phyloP scores from a whole-genome alignment of 2,329 filamentous ascomycete species.

The Colletotrichum liaoningense region DNA sequence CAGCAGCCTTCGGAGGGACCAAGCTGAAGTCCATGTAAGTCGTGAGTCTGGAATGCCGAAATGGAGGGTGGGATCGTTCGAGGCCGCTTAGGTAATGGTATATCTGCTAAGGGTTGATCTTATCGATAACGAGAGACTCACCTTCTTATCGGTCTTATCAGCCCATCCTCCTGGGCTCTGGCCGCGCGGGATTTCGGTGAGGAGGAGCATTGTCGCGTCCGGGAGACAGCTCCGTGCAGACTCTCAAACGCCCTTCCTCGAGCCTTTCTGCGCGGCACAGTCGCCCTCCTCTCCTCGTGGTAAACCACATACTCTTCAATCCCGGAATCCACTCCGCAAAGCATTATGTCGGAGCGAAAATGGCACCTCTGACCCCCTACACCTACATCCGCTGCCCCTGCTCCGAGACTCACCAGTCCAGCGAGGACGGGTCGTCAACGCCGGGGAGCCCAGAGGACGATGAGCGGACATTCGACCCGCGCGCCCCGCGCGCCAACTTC shows the following conservation, averaged over 20 bases:
- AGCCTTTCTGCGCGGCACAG: not conserved
- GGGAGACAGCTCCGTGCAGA: conserved; percentile 19
- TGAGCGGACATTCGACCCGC: conserved; percentile 86
- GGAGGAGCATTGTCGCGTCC: conserved; percentile 14
- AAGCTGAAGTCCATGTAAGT: conserved; percentile 5
- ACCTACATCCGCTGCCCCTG: conserved; percentile 77
- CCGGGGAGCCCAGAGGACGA: conserved; percentile 70
- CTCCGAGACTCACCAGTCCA: conserved; percentile 56
- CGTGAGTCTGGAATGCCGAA: not conserved
- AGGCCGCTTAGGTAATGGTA: conserved; percentile 9
- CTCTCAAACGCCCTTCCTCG: conserved; percentile 20
- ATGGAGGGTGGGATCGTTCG: not conserved
- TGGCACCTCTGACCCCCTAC: conserved; percentile 68
- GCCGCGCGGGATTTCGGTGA: conserved; percentile 9
- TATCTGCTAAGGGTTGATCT: no score
- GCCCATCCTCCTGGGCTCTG: not conserved
- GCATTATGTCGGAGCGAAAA: conserved; percentile 41
- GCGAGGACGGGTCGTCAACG: conserved; percentile 44
- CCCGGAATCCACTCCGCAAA: not conserved
- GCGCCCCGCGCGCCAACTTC: conserved; percentile 86
- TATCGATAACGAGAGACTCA: conserved; percentile 2
- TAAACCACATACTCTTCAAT: not conserved
- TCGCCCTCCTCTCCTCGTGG: not conserved
- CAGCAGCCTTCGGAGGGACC: not conserved
- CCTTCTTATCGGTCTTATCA: not conserved